Percentiles rank a stretch among this genome's conserved stretches.
phyloP scores from a whole-genome alignment of 129 eudicot species.

The Centella asiatica region DNA sequence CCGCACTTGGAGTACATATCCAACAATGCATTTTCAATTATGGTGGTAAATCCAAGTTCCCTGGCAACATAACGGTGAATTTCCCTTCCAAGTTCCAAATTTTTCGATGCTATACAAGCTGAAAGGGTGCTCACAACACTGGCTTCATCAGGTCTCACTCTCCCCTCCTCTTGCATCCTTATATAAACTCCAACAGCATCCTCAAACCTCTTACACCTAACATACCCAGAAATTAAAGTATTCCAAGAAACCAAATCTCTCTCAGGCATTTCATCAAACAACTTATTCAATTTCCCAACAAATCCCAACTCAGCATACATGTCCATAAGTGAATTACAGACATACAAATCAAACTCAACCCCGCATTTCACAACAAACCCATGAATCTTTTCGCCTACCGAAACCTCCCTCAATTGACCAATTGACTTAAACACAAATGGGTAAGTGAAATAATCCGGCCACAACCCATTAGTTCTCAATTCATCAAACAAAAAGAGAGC shows the following conservation, averaged over 20 bases:
- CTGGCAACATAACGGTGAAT: conserved; percentile 33
- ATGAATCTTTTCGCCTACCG: conserved; percentile 48
- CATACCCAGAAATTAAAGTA: conserved; percentile 22
- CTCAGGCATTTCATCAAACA: conserved; percentile 39
- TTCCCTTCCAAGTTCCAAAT: conserved; percentile 49
- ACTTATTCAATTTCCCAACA: conserved; percentile 17
- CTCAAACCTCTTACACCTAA: conserved; percentile 17
- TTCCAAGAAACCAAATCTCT: conserved; percentile 34
- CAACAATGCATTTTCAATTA: conserved; percentile 42
- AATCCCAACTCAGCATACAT: conserved; percentile 54
- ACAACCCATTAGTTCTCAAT: not conserved
- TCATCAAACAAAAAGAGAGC: conserved; percentile 3
- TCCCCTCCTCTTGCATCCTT: conserved; percentile 31
- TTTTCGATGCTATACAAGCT: conserved; percentile 6
- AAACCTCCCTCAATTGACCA: conserved; percentile 25
- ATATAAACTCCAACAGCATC: conserved; percentile 26
- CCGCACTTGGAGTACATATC: conserved; percentile 12
- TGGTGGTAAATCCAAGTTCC: conserved; percentile 34
- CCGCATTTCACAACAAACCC: conserved; percentile 58
- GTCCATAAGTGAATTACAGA: conserved; percentile 51
- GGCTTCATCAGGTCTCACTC: conserved; percentile 19
- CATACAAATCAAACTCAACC: conserved; percentile 48
- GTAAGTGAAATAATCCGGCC: conserved; percentile 8
- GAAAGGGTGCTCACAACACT: conserved; percentile 11
- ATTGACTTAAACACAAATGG: conserved; percentile 58